Evolutionary conservation across 169 alveolate species (phyloP), one percentile per base, ranked within the genome.

Genomic region (Cryptosporidium baileyi): DNA sequence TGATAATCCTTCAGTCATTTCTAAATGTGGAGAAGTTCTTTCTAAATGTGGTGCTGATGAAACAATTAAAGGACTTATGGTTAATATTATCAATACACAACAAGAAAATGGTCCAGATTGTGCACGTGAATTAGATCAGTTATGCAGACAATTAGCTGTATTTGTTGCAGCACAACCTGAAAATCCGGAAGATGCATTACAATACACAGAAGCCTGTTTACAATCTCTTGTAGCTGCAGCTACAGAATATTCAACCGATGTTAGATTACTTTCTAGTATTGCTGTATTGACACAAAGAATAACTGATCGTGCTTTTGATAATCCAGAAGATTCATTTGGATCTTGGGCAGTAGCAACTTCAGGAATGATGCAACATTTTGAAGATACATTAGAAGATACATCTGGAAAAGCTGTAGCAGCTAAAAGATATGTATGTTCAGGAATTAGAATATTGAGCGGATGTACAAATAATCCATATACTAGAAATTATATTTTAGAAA

Each of bases 271-370:
- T 91, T 92, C 38, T 80, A 93, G 36, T 80, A 93, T 49, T 24
- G 95, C 60, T 65, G 92, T 32, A 88, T 92, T 57, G 93, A 92
- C 80, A 24, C 80, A 60, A 26, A 74, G 85, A 74, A 74, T 74
- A 19, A 57, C 74, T 8, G 85, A 74, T 13, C 17, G 80, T 32
- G 80, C 88, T n/a, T 67, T 63, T 62, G 90, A 93, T 61, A 96
- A 94, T 63, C 88, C 89, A 52, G 95, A 95, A 65, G 97, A 95
- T 79, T 94, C 93, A n/a, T 93, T 92, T 62, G 97, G 97, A 8
- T 94, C 97, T 11, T 95, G 97, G 97, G 96, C 96, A 0, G 95
- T 95, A 9, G 95, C 97, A 4, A 89, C 94, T 49, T 89, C 96
- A 7, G 95, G 95, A 28, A 89, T 91, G 89, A 80, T 95, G 81